A percentile compares a stretch with the other conserved stretches of the same genome.
Conservation (phyloP, 2,329 filamentous ascomycete genomes). For the Ophioceras dolichostomum region DNA sequence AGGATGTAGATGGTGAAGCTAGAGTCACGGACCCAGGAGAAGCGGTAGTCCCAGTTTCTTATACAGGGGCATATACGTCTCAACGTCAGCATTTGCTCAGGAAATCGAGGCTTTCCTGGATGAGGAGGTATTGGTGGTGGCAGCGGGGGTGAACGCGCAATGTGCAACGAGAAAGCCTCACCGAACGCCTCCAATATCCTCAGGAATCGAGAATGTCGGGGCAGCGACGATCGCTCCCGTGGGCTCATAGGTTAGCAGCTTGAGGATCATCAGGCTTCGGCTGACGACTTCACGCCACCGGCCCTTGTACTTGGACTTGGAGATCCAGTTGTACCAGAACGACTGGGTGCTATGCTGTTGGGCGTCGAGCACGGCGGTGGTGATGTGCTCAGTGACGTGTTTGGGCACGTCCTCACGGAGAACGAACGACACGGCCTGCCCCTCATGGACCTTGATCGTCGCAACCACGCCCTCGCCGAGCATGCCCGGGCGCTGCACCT, state of each 20-base stretch:
- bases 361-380: conserved; percentile 41
- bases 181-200: conserved; percentile 54
- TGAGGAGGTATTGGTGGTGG: background rate
- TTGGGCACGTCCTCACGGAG: conserved; percentile 48
- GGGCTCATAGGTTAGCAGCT: conserved; percentile 66
- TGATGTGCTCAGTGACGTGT: conserved; percentile 46
- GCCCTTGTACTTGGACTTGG: conserved; percentile 57
- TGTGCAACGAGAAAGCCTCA: conserved; percentile 10
- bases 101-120: background rate
- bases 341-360: conserved; percentile 58
- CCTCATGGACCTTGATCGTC: conserved; percentile 46
- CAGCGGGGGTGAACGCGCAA: background rate
- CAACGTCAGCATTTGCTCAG: background rate
- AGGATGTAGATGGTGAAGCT: conserved; percentile 72
- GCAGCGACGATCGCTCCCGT: conserved; percentile 68
- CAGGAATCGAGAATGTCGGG: conserved; percentile 66
- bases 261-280: conserved; percentile 61
- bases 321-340: conserved; percentile 66
- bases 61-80: too few species aligned
- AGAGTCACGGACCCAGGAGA: conserved; percentile 65
- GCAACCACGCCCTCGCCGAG: conserved; percentile 52
- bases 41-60: conserved; percentile 63
- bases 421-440: conserved; percentile 58
- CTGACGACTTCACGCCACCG: conserved; percentile 61
- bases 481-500: conserved; percentile 36